Evolutionary conservation across 305 asterid species (phyloP), one percentile per base, ranked within the genome.

Genomic region (Withania somnifera): DNA sequence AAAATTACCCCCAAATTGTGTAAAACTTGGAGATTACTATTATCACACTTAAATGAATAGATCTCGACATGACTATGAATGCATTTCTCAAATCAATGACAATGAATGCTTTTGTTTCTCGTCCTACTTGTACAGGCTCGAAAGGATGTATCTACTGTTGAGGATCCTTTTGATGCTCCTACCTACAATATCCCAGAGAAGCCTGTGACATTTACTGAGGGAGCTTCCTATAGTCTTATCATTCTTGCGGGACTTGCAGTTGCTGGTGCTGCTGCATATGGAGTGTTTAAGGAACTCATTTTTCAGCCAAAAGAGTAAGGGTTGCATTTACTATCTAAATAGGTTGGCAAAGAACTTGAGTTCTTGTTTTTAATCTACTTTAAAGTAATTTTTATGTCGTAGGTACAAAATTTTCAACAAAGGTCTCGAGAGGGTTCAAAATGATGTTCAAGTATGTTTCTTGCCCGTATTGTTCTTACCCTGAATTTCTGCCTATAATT

Each of bases 201-300:
- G 89, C 98, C 98, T 32, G 94, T 95, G 84, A 89, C 98, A 0
- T 93, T 93, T 76, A 91, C 93, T 2, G 98, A 95, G 87, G 98
- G 97, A 87, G 97, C 97, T 87, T 94, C 98, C 40, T 96, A 96
- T 86, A 88, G 90, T 83, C 80, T 94, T 75, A 34, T 92, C 85
- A 96, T 96, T 86, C 97, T 96, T 78, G 98, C 94, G 8, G 99
- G 99, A 64, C 98, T 94, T 78, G 98, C 97, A 73, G 71, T 96
- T 84, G 99, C 98, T 81, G 93, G 84, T 22, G 93, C 89, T 26
- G 98, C 98, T 22, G 98, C 92, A 66, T 94, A 93, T 88, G 99
- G 89, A 22, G 98, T 97, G 84, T 88, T 91, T 82, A 97, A 87
- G 69, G 98, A 94, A 87, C 98, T 97, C 83, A 88, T 97, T 75